Evolutionary conservation across 1,284 basidiomycete genomes (phyloP).

Genomic region (Rhodotorula sp.): DNA sequence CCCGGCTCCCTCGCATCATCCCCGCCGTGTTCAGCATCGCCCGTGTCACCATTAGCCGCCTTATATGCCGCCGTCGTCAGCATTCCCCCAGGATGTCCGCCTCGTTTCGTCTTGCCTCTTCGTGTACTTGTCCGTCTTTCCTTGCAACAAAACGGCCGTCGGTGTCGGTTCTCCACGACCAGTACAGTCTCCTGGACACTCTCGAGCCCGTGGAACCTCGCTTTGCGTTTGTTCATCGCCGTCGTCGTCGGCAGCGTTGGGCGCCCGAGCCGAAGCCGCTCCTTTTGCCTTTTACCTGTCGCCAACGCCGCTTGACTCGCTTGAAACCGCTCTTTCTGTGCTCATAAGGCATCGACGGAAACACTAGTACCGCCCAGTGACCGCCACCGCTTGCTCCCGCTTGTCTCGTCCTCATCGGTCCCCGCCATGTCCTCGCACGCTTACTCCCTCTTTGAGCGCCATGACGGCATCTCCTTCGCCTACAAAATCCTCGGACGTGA

Average conservation of each 20-base stretch:
- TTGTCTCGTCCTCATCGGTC: neutral
- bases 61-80: too few relatives aligned
- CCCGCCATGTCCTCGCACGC: constrained; percentile 9
- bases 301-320: neutral
- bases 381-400: neutral
- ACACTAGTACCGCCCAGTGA: neutral
- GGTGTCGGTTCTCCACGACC: too few relatives aligned
- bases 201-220: too few relatives aligned
- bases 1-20: neutral
- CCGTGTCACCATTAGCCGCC: too few relatives aligned
- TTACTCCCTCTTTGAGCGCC: constrained; percentile 15
- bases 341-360: neutral
- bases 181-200: too few relatives aligned
- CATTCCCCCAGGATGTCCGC: neutral
- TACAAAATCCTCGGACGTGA: constrained; percentile 34
- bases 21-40: neutral
- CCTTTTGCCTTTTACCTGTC: neutral
- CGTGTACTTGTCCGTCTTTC: neutral
- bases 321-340: neutral
- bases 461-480: constrained; percentile 24
- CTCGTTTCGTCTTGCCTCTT: neutral
- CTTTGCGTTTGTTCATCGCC: too few relatives aligned
- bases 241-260: too few relatives aligned
- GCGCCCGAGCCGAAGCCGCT: neutral
- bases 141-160: neutral